Evolutionary conservation across 1,284 basidiomycete genomes (phyloP).

Genomic region (Entoloma clypeatum): DNA sequence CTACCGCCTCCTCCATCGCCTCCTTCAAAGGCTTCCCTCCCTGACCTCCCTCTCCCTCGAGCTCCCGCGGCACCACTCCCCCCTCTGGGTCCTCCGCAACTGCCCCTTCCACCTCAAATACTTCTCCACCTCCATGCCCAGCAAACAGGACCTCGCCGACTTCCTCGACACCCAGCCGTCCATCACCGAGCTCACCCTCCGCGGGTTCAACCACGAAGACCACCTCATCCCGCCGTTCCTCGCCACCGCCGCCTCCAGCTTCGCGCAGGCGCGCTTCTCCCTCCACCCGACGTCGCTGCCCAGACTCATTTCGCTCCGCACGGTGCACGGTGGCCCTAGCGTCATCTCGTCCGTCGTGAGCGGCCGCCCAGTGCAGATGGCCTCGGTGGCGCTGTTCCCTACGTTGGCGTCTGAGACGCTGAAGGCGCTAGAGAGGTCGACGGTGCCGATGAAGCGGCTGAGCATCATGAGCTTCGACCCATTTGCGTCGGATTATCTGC

Average conservation of each 20-base stretch:
- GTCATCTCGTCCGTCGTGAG: conserved; percentile 44
- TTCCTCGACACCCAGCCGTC: conserved; percentile 49
- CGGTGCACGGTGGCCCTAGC: conserved; percentile 46
- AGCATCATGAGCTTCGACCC: conserved; percentile 58
- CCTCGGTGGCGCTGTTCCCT: conserved; percentile 51
- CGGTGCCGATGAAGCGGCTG: conserved; percentile 41
- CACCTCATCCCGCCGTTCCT: conserved; percentile 24
- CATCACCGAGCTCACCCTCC: conserved; percentile 49
- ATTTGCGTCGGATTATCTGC: conserved; percentile 37
- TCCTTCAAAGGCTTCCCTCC: conserved; percentile 35
- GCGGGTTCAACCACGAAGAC: conserved; percentile 38
- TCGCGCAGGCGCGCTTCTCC: conserved; percentile 26
- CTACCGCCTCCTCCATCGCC: conserved; percentile 43
- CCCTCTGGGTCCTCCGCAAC: conserved; percentile 45
- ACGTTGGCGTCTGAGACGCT: conserved; percentile 36
- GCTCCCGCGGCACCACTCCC: conserved; percentile 36
- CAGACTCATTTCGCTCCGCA: conserved; percentile 45
- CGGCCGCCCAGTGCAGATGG: conserved; percentile 46
- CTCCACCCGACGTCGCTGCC: conserved; percentile 45
- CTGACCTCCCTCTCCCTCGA: conserved; percentile 48
- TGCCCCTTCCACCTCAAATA: conserved; percentile 40
- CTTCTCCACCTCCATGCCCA: conserved; percentile 52
- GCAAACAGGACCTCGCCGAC: conserved; percentile 41
- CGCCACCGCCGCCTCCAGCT: neutral
- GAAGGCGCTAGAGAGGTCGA: conserved; percentile 40